Base-by-base conservation (phyloP, 2,329 filamentous ascomycete species). In the Catunica adiposa region DNA sequence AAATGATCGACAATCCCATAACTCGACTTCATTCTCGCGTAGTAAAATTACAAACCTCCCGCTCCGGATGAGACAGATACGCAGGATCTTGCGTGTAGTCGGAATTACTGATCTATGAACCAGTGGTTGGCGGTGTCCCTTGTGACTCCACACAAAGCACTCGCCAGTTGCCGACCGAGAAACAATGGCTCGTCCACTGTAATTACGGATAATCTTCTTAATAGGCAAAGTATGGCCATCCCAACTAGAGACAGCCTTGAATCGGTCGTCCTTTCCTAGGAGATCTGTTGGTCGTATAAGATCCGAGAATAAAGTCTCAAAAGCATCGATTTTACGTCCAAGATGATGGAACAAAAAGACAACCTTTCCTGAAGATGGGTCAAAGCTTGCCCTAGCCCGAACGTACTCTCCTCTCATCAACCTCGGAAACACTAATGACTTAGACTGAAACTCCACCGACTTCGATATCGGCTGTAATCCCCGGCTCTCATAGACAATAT, bases 191-290 rank as follows among this genome's bases (percentile, higher is more conserved):
- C 80, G 77, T 7, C 89, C 89, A 62, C 82, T 86, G 46, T 84
- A 85, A 63, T 89, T 94, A 59, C 89, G 83, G 48, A 94, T 83
- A 58, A 95, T 86, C 65, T 94, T 94, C 63, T 84, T 83, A 59
- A 96, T 80, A 0, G 86, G 75, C 15, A 77, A 77, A 15, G 84
- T 85, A 69, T 96, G 89, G 1, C 90, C 89, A 1, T 87, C 87
- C 86, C 89, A 94, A 1, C 82, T 76, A 1, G 80, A 77, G 59
- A 77, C 79, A 14, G 79, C 73, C 20, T 71, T 68, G 15, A 94
- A 69, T 1, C 86, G 80, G 44, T 70, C 71, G 46, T 76, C 73
- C 46, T 78, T 76, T 0, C 78, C 74, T 1, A 76, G 73, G 22
- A 38, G 47, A n/a, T 23, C 20, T 25, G 31, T 20, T 1, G 86